These are phyloP conservation scores for Exophiala sp. DNA, from an alignment of 2,329 filamentous ascomycete genomes.

Conservation along the genomic window DNA sequence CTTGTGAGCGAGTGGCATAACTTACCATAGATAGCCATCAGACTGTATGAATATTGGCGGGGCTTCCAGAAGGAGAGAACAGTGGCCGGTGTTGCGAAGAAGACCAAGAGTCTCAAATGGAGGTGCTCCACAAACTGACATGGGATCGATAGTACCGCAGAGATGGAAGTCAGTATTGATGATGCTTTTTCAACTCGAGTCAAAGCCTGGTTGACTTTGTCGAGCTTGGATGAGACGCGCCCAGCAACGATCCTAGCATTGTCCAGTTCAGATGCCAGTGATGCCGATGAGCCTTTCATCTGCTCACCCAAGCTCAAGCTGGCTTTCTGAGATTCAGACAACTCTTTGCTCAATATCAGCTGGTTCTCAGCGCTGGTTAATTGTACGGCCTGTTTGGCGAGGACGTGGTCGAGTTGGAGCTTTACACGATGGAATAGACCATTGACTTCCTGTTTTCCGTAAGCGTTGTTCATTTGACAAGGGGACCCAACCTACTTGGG, in stretches of 20 bases:
- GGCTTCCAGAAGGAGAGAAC: constrained; percentile 17
- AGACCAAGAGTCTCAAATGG: constrained; percentile 14
- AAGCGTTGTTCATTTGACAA: background rate
- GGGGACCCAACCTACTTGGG: constrained; percentile 3
- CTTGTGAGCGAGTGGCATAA: background rate
- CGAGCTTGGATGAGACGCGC: constrained; percentile 13
- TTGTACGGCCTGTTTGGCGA: constrained; percentile 8
- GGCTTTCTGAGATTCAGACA: constrained; percentile 11
- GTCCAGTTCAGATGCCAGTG: constrained; percentile 17
- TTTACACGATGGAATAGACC: constrained; percentile 8
- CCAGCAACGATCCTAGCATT: constrained; percentile 13
- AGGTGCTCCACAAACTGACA: constrained; percentile 9
- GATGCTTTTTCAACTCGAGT: constrained; percentile 17
- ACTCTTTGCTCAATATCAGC: constrained; percentile 11
- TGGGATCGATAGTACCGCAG: constrained; percentile 16
- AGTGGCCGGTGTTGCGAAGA: constrained; percentile 11
- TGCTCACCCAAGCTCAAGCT: constrained; percentile 9
- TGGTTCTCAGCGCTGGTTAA: constrained; percentile 6
- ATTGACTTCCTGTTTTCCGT: constrained; percentile 9
- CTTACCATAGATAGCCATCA: constrained; percentile 20
- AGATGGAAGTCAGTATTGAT: constrained; percentile 12
- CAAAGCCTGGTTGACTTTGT: constrained; percentile 21
- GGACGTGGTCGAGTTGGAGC: constrained; percentile 7
- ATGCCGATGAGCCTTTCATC: constrained; percentile 9
- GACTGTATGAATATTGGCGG: constrained; percentile 12